Evolutionary conservation across 805 yeast species (phyloP).

Genomic region (Yarrowia porcina): DNA sequence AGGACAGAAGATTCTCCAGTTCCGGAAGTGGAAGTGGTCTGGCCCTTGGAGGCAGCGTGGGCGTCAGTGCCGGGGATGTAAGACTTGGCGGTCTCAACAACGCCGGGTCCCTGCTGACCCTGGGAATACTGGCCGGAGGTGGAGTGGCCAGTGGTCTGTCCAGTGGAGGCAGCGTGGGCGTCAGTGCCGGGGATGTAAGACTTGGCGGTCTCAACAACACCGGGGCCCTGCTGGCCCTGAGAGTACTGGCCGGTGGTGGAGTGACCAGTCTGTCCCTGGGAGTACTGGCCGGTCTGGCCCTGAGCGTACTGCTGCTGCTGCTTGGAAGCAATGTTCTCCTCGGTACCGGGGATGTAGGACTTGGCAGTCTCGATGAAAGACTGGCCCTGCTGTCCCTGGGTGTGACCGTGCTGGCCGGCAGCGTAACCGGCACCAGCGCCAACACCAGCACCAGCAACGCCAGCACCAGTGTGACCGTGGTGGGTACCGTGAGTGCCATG

Average conservation of each 20-base stretch:
- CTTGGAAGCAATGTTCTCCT: background rate
- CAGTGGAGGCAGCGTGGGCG: background rate
- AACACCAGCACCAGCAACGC: slow-evolving; percentile 17
- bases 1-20: background rate
- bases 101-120: background rate
- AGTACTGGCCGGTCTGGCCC: too few species aligned
- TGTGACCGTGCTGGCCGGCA: background rate
- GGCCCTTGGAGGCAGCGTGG: slow-evolving; percentile 9
- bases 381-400: background rate
- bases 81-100: slow-evolving; percentile 17
- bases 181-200: slow-evolving; percentile 20
- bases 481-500: background rate
- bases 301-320: too few species aligned
- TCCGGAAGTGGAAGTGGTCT: background rate
- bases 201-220: slow-evolving; percentile 13
- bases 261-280: background rate
- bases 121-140: background rate
- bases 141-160: background rate
- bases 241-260: background rate
- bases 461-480: background rate
- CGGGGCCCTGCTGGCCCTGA: background rate
- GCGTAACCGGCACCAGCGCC: slow-evolving; percentile 21
- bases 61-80: slow-evolving; percentile 19
- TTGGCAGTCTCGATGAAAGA: slow-evolving; percentile 14
- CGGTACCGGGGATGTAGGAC: slow-evolving; percentile 22